Base-by-base conservation (phyloP, 75 land plant species). In the Azolla pinnata region DNA sequence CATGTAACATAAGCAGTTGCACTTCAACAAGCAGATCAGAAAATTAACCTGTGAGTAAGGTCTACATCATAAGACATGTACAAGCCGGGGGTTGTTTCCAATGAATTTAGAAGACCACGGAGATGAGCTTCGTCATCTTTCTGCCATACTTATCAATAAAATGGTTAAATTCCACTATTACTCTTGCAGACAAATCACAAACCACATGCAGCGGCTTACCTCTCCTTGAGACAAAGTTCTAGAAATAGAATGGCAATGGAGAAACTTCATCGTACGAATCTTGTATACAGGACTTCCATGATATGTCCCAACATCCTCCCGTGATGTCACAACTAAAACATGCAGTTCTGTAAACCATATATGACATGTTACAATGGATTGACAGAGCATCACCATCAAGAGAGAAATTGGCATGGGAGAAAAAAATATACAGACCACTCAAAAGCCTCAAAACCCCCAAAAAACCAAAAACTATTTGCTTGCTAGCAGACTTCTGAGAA, bases 41-140 rank as follows among this genome's bases (percentile, higher is more conserved):
- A 46, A 46, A 46, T 4, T 23, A 2, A 93, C 98, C 79, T 79
- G 29, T 86, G 75, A 34, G 98, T 93, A 65, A 93, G 65, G 56
- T 93, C 88, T 44, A 56, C 71, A 40, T 85, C 96, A 71, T 88
- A 93, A 0, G 98, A 89, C 62, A 93, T 83, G 62, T 81, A 93
- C 51, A 93, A 57, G 33, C 98, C 98, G 59, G 79, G 65, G 21
- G 85, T 79, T 73, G 59, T 71, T 70, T 85, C 87, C 57, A 86
- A 76, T 54, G 76, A 73, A 59, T 70, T 77, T 44, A 93, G 64
- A 31, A 93, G 76, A 17, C 21, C 49, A 31, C 77, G 65, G 59
- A 85, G 81, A 67, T 88, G 84, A 31, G 63, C 69, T 73, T 93
- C 96, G 70, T 81, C 72, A 71, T 67, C 76, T 62, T 85, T 89